Evolutionary conservation across 495 filamentous ascomycete genomes (phyloP).

Genomic region (Tuber magnatum): DNA sequence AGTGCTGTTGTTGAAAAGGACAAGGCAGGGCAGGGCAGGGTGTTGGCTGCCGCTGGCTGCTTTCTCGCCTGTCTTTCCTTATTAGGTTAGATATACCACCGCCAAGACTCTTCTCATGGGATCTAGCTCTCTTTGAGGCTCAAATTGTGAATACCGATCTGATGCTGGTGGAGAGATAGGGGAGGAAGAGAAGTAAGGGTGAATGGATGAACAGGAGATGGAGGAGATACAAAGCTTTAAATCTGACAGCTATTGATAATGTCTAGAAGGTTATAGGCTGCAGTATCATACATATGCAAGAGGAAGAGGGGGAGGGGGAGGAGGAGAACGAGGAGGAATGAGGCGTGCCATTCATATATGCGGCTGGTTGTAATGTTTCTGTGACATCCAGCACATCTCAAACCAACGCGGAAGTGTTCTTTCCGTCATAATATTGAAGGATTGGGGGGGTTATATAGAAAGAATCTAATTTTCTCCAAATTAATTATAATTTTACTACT

Average conservation of each 20-base stretch:
- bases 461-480: not conserved
- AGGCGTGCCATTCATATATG: not conserved
- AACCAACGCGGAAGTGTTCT: not conserved
- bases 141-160: not conserved
- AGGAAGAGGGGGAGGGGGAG: not conserved
- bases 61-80: not conserved
- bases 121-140: not conserved
- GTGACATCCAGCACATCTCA: not conserved
- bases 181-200: not conserved
- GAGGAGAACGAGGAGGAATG: too few species aligned
- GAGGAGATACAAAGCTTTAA: not conserved
- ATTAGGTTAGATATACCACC: not conserved
- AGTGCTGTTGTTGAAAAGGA: not conserved
- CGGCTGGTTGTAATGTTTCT: not conserved
- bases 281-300: not conserved
- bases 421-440: not conserved
- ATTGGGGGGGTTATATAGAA: not conserved
- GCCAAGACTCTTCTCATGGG: not conserved
- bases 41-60: not conserved
- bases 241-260: not conserved
- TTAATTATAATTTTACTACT: not conserved
- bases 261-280: not conserved
- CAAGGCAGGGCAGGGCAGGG: conserved; percentile 4
- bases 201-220: not conserved
- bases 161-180: not conserved